These are phyloP conservation scores for Mortierella sp. DNA, from an alignment of 371 early-diverging fungal genomes.

Conservation along the genomic window DNA sequence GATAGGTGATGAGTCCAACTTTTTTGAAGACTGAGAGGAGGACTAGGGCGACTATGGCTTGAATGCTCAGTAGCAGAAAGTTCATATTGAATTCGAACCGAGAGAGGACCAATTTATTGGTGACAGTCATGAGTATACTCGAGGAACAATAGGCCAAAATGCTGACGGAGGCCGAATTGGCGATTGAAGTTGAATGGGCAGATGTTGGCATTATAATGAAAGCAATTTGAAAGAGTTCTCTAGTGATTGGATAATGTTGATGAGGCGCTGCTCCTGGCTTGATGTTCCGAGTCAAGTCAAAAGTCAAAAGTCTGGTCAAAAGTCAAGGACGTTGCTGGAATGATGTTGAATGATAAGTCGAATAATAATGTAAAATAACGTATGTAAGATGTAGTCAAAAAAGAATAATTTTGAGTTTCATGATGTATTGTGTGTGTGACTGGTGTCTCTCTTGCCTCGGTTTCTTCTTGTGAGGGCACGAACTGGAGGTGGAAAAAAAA, in stretches of 20 bases:
- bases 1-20: slow-evolving; percentile 74
- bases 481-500: slow-evolving; percentile 11
- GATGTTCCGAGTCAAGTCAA: too few species aligned
- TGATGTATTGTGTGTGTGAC: too few species aligned
- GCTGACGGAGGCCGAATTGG: slow-evolving; percentile 53
- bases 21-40: slow-evolving; percentile 65
- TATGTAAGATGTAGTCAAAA: too few species aligned
- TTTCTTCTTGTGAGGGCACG: not conserved
- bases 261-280: not conserved
- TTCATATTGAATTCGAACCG: slow-evolving; percentile 90
- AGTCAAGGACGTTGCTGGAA: too few species aligned
- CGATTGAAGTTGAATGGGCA: slow-evolving; percentile 21
- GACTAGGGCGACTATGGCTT: slow-evolving; percentile 57
- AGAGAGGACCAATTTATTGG: slow-evolving; percentile 95
- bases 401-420: too few species aligned
- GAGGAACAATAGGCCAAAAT: slow-evolving; percentile 92
- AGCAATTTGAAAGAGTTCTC: not conserved
- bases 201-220: slow-evolving; percentile 1
- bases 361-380: too few species aligned
- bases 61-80: slow-evolving; percentile 90
- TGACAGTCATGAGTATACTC: slow-evolving; percentile 96
- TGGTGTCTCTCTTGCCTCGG: too few species aligned
- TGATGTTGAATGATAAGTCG: too few species aligned
- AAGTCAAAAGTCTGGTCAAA: too few species aligned
- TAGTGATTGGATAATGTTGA: too few species aligned